A percentile compares a stretch with the other conserved stretches of the same genome.
Evolutionary conservation across 306 rosid species (phyloP).

Genomic region (Macrotyloma uniflorum): DNA sequence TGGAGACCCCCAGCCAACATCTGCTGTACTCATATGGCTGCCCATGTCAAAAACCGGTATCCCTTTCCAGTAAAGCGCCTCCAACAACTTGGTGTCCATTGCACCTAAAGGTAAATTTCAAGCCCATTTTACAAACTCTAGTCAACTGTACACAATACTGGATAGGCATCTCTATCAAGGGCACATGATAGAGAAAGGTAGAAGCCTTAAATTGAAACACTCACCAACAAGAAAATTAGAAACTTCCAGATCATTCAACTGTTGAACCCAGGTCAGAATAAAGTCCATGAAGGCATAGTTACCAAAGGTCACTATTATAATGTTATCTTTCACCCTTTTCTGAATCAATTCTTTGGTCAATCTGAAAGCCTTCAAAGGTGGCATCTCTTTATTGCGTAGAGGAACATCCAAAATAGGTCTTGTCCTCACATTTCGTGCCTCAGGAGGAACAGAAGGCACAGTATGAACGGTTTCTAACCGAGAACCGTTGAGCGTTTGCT

Average conservation of each 20-base stretch:
- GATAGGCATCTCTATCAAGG: conserved; percentile 19
- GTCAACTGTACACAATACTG: conserved; percentile 12
- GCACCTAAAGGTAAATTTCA: conserved; percentile 73
- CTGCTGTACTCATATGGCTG: conserved; percentile 95
- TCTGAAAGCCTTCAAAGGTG: conserved; percentile 60
- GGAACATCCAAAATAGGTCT: conserved; percentile 67
- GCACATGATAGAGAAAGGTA: not conserved
- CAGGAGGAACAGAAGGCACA: conserved; percentile 37
- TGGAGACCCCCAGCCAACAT: conserved; percentile 98
- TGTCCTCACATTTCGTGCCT: conserved; percentile 36
- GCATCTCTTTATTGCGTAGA: conserved; percentile 57
- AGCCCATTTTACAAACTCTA: conserved; percentile 28
- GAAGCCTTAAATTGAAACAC: conserved; percentile 33
- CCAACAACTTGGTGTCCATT: conserved; percentile 90
- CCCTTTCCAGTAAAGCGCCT: conserved; percentile 94
- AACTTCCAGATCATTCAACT: conserved; percentile 72
- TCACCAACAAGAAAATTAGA: conserved; percentile 93
- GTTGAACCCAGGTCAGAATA: conserved; percentile 89
- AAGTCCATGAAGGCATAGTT: conserved; percentile 99
- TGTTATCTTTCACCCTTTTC: conserved; percentile 77
- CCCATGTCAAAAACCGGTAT: conserved; percentile 96
- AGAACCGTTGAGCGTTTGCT: conserved; percentile 49
- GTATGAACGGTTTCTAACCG: conserved; percentile 27
- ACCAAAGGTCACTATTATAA: conserved; percentile 88
- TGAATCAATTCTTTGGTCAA: conserved; percentile 76